A percentile compares a stretch with the other conserved stretches of the same genome.
phyloP scores from a whole-genome alignment of 2,329 filamentous ascomycete species.

The Alternaria sp. region DNA sequence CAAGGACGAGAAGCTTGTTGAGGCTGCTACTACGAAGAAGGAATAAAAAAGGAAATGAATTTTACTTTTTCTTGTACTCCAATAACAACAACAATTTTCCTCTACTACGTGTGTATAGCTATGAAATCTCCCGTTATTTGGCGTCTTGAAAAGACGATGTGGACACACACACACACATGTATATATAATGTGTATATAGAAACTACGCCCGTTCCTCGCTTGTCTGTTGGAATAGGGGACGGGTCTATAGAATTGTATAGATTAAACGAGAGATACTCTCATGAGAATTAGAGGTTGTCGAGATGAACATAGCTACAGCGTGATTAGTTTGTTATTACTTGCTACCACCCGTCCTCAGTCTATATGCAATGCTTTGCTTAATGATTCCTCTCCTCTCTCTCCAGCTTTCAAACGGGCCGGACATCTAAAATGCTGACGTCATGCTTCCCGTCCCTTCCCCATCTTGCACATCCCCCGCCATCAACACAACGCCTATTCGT shows the following conservation, averaged over 20 bases:
- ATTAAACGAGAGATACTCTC: background rate
- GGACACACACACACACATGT: no score
- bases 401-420: no score
- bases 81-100: no score
- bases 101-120: constrained; percentile 12
- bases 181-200: no score
- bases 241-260: constrained; percentile 16
- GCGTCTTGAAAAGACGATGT: constrained; percentile 11
- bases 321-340: no score
- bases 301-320: no score
- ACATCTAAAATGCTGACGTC: constrained; percentile 2
- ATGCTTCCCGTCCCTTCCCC: background rate
- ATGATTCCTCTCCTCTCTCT: no score
- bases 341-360: accelerated
- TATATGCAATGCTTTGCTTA: no score
- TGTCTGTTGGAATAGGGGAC: background rate
- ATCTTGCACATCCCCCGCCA: background rate
- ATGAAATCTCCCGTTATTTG: constrained; percentile 18
- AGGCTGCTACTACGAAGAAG: constrained; percentile 20
- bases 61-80: no score
- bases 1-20: constrained; percentile 29
- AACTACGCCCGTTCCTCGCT: no score
- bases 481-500: background rate
- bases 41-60: no score
- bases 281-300: background rate